Conservation (phyloP, 768 basidiomycete species). For the Tulasnella sp. region DNA sequence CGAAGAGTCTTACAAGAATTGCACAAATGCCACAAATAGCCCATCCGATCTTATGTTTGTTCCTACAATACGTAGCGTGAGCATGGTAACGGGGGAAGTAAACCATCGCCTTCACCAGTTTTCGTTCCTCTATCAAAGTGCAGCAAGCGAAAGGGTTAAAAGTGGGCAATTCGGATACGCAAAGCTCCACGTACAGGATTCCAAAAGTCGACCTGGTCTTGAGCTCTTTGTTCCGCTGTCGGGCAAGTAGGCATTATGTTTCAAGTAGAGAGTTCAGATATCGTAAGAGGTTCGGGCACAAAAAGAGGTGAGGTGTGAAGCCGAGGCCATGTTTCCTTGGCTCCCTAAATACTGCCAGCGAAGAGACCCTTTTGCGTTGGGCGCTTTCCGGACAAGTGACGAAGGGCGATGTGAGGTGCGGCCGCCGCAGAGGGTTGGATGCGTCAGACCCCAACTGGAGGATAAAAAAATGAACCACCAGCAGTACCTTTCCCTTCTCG, state of each 20-base stretch:
- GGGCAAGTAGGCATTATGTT: slow-evolving; percentile 3
- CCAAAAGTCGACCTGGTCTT: neutral
- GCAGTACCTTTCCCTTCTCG: neutral
- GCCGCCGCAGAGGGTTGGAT: neutral
- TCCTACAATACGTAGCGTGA: slow-evolving; percentile 21
- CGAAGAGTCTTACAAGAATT: slow-evolving; percentile 44
- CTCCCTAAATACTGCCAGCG: neutral
- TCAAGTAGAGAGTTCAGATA: neutral
- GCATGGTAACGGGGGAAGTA: neutral
- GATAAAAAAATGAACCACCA: neutral
- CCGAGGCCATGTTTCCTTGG: neutral
- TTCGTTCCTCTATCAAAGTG: neutral
- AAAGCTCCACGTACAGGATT: neutral
- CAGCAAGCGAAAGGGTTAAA: neutral
- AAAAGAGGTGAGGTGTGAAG: neutral
- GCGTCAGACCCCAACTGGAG: neutral
- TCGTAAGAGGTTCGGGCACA: neutral
- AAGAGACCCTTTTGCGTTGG: neutral
- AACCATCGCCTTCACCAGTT: neutral
- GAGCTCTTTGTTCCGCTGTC: neutral
- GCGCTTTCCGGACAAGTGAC: neutral
- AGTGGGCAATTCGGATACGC: neutral
- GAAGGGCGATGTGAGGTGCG: slow-evolving; percentile 3
- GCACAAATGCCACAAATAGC: slow-evolving; percentile 63
- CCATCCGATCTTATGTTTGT: slow-evolving; percentile 64